Evolutionary conservation across 1,139 yeast species (phyloP).

Genomic region (Wickerhamiella infanticola): DNA sequence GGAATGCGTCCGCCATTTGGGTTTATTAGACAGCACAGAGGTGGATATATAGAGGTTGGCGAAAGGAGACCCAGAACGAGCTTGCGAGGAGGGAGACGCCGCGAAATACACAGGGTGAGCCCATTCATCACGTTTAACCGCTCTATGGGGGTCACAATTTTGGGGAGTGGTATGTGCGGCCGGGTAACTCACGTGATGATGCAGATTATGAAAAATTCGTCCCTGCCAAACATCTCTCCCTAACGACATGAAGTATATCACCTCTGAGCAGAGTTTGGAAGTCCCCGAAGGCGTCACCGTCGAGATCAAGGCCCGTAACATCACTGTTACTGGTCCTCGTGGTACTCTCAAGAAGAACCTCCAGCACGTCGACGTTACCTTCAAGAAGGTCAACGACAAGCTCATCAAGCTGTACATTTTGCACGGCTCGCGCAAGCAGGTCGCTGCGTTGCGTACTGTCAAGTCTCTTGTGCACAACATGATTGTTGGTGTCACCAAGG

Average conservation of each 20-base stretch:
- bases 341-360: constrained; percentile 86
- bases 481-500: constrained; percentile 97
- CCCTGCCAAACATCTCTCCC: not conserved
- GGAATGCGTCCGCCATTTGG: constrained; percentile 21
- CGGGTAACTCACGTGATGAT: not conserved
- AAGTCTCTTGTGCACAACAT: constrained; percentile 87
- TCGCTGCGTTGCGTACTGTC: constrained; percentile 98
- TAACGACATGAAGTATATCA: constrained; percentile 74
- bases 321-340: constrained; percentile 96
- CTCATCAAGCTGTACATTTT: constrained; percentile 82
- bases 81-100: no score
- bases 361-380: constrained; percentile 90
- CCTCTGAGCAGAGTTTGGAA: constrained; percentile 80
- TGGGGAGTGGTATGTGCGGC: not conserved
- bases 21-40: not conserved
- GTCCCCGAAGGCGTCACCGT: constrained; percentile 93
- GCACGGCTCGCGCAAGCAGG: constrained; percentile 99
- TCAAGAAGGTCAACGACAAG: constrained; percentile 54
- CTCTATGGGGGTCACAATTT: not conserved
- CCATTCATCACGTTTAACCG: no score
- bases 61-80: no score
- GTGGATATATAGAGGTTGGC: no score
- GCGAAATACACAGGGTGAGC: no score
- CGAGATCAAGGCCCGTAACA: constrained; percentile 77
- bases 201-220: not conserved